Percentiles rank a stretch among this genome's conserved stretches.
Evolutionary conservation across 768 basidiomycete species (phyloP).

Genomic region (Boletus insuetus): DNA sequence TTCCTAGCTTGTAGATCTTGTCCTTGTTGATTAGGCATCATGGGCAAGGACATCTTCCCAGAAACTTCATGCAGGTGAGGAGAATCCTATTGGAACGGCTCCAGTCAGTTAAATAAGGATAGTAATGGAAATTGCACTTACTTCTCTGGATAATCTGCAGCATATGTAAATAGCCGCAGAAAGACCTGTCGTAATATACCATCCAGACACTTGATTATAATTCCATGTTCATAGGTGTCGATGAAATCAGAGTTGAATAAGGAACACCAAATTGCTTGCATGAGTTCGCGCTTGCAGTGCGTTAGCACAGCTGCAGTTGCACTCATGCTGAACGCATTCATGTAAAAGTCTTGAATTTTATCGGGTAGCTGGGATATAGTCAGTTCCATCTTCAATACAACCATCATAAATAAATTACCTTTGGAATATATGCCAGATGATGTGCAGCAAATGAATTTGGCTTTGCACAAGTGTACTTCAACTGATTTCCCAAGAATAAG

Average conservation of each 20-base stretch:
- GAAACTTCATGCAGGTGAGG: constrained; percentile 14
- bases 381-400: no score
- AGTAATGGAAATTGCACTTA: neutral
- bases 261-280: constrained; percentile 24
- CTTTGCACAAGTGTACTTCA: constrained; percentile 2
- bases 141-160: constrained; percentile 35
- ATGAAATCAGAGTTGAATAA: constrained; percentile 25
- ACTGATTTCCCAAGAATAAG: neutral
- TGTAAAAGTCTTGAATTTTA: neutral
- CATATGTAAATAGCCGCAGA: constrained; percentile 23
- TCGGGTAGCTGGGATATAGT: neutral
- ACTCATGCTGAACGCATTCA: neutral
- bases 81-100: neutral
- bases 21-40: constrained; percentile 6
- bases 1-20: neutral
- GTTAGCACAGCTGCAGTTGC: neutral
- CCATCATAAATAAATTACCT: neutral
- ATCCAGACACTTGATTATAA: constrained; percentile 21
- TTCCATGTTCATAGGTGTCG: constrained; percentile 20
- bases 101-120: neutral
- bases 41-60: constrained; percentile 22
- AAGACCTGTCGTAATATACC: constrained; percentile 16
- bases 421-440: neutral
- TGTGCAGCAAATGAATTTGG: neutral
- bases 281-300: constrained; percentile 16